Evolutionary conservation across 2,329 filamentous ascomycete species (phyloP).

Genomic region (Fusarium sambucinum): DNA sequence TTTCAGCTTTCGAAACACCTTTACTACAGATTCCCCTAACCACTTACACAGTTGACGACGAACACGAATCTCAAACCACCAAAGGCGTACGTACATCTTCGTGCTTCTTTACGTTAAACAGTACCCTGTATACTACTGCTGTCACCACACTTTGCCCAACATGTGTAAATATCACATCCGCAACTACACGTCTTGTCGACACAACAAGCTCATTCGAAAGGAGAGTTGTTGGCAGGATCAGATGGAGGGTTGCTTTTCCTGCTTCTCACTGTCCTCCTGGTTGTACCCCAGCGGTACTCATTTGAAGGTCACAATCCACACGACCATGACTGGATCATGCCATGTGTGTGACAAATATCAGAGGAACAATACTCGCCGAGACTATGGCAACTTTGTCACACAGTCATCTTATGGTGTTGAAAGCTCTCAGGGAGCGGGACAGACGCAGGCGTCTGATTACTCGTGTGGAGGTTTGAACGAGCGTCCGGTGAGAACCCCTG

Average conservation of each 20-base stretch:
- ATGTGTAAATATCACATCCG: slow-evolving; percentile 14
- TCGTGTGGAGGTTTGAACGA: neutral
- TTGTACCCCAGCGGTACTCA: neutral
- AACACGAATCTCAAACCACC: neutral
- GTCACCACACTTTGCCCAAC: neutral
- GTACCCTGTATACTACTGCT: neutral
- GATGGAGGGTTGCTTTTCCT: slow-evolving; percentile 1
- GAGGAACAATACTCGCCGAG: neutral
- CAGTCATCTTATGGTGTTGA: neutral
- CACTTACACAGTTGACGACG: neutral
- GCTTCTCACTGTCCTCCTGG: neutral
- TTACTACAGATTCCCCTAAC: neutral
- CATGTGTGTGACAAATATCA: neutral
- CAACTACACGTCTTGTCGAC: slow-evolving; percentile 9
- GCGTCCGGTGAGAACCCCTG: slow-evolving; percentile 2
- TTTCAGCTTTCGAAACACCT: neutral
- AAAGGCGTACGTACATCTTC: neutral
- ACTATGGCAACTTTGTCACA: slow-evolving; percentile 5
- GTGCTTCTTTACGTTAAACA: neutral
- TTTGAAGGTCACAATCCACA: neutral
- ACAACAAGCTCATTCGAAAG: neutral
- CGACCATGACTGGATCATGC: neutral
- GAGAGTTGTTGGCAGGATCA: slow-evolving; percentile 13
- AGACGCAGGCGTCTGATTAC: slow-evolving; percentile 1
- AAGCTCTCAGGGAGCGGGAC: neutral